Conservation (phyloP, 495 filamentous ascomycete genomes). For the Talaromyces stipitatus region DNA sequence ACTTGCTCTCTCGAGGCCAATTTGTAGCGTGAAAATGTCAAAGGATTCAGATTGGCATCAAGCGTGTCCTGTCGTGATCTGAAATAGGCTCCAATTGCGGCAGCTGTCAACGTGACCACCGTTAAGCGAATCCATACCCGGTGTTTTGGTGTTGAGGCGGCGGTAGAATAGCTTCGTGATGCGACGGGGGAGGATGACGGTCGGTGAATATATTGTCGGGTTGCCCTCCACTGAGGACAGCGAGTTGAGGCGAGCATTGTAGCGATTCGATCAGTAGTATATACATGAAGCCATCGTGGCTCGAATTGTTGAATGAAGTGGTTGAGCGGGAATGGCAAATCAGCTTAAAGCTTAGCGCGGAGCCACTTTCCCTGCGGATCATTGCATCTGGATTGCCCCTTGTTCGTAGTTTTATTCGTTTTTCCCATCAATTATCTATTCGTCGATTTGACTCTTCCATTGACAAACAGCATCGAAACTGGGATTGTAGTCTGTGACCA, state of each 20-base stretch:
- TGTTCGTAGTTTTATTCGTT: not conserved
- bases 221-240: not conserved
- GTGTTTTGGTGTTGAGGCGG: conserved; percentile 19
- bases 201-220: not conserved
- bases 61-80: conserved; percentile 20
- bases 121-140: conserved; percentile 29
- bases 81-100: conserved; percentile 29
- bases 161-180: conserved; percentile 11
- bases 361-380: not conserved
- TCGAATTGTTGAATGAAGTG: not conserved
- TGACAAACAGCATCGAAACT: not conserved
- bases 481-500: not conserved
- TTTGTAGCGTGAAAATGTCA: conserved; percentile 58
- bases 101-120: conserved; percentile 26
- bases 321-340: not conserved
- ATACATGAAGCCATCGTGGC: not conserved
- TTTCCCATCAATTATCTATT: not conserved
- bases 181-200: not conserved
- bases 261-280: not conserved
- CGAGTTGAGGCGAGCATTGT: not conserved
- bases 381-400: not conserved
- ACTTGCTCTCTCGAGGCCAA: conserved; percentile 58
- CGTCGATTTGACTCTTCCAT: not conserved
- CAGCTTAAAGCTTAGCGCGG: not conserved
- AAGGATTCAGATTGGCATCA: conserved; percentile 37